Evolutionary conservation across 345 rosid species (phyloP).

Genomic region (Eucalyptus regnans): DNA sequence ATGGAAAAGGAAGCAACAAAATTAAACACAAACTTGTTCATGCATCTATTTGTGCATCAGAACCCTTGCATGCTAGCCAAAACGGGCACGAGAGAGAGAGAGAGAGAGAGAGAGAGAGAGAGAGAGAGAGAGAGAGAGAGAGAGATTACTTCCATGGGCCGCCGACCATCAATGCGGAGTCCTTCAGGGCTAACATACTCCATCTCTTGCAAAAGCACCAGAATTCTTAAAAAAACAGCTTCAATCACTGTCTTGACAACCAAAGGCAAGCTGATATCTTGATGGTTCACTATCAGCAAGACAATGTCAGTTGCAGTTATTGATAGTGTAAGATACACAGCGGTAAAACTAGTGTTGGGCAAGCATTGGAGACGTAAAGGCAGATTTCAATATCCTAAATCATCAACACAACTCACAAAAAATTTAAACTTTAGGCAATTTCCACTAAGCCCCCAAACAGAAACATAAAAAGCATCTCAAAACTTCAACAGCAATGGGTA

Average conservation of each 20-base stretch:
- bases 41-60: neutral
- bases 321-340: neutral
- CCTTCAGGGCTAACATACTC: conserved; percentile 92
- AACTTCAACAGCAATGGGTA: neutral
- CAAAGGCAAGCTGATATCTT: neutral
- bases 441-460: neutral
- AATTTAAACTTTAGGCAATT: neutral
- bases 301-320: neutral
- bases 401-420: neutral
- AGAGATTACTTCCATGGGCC: conserved; percentile 52
- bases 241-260: neutral
- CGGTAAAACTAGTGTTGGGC: neutral
- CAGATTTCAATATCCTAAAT: neutral
- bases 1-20: neutral
- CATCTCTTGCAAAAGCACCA: conserved; percentile 12
- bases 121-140: neutral
- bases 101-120: no score
- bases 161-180: conserved; percentile 70
- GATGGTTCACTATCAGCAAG: neutral
- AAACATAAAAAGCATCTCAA: neutral
- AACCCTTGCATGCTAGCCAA: neutral
- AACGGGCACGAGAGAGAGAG: neutral
- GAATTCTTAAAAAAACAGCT: neutral
- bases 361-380: neutral
- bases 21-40: neutral